Conservation (phyloP, 1,139 yeast genomes). For the Casaregolazyma suthepensis region DNA sequence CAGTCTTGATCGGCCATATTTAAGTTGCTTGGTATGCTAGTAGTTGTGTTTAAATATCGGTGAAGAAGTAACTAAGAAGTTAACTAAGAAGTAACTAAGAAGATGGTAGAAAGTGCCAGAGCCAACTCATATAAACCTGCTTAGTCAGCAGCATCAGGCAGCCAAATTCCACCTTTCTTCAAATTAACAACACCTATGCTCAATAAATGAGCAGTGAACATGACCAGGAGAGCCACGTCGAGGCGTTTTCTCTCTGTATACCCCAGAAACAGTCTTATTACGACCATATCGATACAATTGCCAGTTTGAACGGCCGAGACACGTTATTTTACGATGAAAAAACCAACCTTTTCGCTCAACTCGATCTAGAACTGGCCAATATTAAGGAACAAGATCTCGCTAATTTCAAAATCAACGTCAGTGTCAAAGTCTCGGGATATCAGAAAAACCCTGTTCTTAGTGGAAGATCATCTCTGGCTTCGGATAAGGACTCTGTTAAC, state of each 20-base stretch:
- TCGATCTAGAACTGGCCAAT: constrained; percentile 2
- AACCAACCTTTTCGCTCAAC: constrained; percentile 16
- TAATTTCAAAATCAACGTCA: not conserved
- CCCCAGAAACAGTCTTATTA: not conserved
- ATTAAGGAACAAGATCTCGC: constrained; percentile 1
- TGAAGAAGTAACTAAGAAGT: too few relatives aligned
- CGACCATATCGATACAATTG: not conserved
- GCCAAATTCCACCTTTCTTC: not conserved
- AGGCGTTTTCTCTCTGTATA: not conserved
- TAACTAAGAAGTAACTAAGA: not conserved
- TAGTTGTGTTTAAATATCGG: not conserved
- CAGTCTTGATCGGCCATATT: constrained; percentile 50
- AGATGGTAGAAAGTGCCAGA: not conserved
- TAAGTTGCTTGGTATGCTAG: not conserved
- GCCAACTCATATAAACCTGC: not conserved
- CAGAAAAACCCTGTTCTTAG: not conserved
- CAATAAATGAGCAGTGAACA: not conserved
- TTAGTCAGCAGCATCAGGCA: too few relatives aligned
- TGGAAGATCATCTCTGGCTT: not conserved
- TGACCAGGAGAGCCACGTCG: not conserved
- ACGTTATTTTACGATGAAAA: constrained; percentile 23
- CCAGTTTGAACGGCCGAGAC: constrained; percentile 1
- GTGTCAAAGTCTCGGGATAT: constrained; percentile 5
- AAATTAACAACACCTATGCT: not conserved
- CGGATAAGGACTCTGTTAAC: not conserved